These are phyloP conservation scores for Cryptomeria japonica DNA, from an alignment of 75 land plant genomes.

Conservation along the genomic window DNA sequence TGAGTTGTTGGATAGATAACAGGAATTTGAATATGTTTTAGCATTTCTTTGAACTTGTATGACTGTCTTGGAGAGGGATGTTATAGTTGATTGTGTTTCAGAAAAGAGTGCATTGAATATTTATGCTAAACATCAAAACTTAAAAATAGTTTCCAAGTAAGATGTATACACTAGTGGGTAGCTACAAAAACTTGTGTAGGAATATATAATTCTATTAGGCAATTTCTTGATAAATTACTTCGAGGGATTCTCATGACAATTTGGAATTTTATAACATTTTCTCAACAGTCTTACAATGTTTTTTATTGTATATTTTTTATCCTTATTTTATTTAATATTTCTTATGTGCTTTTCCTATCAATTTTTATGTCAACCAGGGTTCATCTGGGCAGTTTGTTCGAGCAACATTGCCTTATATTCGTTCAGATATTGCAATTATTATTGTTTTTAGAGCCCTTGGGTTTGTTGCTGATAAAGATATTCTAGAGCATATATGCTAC, in stretches of 20 bases:
- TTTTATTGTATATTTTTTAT: background rate
- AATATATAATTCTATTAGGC: background rate
- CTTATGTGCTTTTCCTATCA: background rate
- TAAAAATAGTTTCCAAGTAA: background rate
- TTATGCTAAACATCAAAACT: background rate
- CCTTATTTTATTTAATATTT: background rate
- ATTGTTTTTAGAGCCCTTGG: constrained; percentile 95
- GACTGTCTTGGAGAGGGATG: background rate
- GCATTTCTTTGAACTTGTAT: background rate
- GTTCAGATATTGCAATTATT: constrained; percentile 90
- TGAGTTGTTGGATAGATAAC: background rate
- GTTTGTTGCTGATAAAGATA: constrained; percentile 98
- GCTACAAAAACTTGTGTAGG: background rate
- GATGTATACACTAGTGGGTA: background rate
- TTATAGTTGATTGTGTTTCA: background rate
- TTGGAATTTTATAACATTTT: background rate
- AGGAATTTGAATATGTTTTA: background rate
- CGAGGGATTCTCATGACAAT: background rate
- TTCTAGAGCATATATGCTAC: constrained; percentile 95
- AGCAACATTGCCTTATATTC: constrained; percentile 93
- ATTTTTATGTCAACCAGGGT: constrained; percentile 44
- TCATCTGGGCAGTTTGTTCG: constrained; percentile 96
- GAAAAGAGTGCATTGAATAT: background rate
- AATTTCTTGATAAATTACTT: background rate
- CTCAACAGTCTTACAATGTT: background rate